These are phyloP conservation scores for Poteriospumella lacustris DNA, from an alignment of 108 stramenopile species.

Conservation along the genomic window DNA sequence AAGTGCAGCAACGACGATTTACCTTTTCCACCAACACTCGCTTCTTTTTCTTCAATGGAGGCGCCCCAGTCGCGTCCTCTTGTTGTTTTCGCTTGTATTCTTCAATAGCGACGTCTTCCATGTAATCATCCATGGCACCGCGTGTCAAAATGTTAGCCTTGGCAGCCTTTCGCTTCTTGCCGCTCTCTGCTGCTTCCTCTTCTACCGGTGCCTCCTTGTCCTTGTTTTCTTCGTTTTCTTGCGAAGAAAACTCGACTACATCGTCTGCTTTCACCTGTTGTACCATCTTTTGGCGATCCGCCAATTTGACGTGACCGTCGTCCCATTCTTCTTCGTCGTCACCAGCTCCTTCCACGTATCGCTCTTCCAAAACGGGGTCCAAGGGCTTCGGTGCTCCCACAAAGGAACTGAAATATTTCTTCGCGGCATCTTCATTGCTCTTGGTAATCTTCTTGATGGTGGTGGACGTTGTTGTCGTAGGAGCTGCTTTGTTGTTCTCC, in stretches of 20 bases:
- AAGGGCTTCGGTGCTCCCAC: no score
- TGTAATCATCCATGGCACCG: slow-evolving; percentile 15
- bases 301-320: background rate
- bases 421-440: no score
- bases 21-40: background rate
- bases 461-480: no score
- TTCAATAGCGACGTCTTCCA: background rate
- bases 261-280: background rate
- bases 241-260: background rate
- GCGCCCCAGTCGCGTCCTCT: background rate
- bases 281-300: background rate
- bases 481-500: no score
- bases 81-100: background rate
- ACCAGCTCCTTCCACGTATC: no score
- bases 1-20: background rate
- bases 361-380: no score
- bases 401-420: no score
- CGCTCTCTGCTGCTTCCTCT: background rate
- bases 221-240: background rate
- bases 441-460: no score
- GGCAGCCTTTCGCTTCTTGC: background rate
- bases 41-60: background rate
- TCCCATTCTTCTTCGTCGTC: background rate
- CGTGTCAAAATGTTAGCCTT: background rate
- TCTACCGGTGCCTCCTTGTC: background rate